Conservation (phyloP, 768 basidiomycete genomes). For the Atractiella rhizophila region DNA sequence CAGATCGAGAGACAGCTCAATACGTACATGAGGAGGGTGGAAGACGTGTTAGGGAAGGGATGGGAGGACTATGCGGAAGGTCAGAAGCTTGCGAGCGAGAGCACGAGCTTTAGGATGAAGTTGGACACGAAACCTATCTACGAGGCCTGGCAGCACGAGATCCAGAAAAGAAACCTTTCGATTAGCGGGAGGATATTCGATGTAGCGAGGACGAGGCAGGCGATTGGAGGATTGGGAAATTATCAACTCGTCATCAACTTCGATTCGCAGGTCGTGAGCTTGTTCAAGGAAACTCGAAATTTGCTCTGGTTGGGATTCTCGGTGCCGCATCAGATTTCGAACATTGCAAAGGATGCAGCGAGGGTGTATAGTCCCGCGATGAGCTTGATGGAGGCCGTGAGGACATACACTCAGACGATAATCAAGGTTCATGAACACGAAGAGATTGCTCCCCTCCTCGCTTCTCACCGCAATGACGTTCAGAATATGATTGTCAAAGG, state of each 20-base stretch:
- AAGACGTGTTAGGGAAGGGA: constrained; percentile 85
- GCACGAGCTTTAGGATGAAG: constrained; percentile 74
- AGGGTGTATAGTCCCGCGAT: constrained; percentile 95
- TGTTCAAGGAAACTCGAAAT: constrained; percentile 96
- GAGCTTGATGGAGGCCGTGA: constrained; percentile 87
- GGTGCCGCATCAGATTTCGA: constrained; percentile 78
- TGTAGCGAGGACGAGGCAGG: constrained; percentile 28
- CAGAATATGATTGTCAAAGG: constrained; percentile 82
- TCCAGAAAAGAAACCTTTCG: constrained; percentile 73
- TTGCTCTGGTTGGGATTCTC: constrained; percentile 85
- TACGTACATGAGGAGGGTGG: constrained; percentile 95
- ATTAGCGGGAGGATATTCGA: constrained; percentile 81
- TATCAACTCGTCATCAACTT: constrained; percentile 88
- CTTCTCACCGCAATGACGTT: constrained; percentile 74
- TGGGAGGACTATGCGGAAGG: constrained; percentile 99
- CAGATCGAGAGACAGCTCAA: constrained; percentile 91
- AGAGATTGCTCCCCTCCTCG: constrained; percentile 79
- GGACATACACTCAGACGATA: constrained; percentile 86
- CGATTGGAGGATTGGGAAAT: constrained; percentile 37
- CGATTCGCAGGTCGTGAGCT: constrained; percentile 82
- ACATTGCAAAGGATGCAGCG: constrained; percentile 97
- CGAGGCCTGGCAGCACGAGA: constrained; percentile 89
- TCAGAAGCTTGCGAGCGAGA: constrained; percentile 82
- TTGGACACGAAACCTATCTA: constrained; percentile 81
- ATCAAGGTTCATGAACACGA: constrained; percentile 72